These are phyloP conservation scores for Cryphonectria radicalis DNA, from an alignment of 2,329 filamentous ascomycete species.

Conservation along the genomic window DNA sequence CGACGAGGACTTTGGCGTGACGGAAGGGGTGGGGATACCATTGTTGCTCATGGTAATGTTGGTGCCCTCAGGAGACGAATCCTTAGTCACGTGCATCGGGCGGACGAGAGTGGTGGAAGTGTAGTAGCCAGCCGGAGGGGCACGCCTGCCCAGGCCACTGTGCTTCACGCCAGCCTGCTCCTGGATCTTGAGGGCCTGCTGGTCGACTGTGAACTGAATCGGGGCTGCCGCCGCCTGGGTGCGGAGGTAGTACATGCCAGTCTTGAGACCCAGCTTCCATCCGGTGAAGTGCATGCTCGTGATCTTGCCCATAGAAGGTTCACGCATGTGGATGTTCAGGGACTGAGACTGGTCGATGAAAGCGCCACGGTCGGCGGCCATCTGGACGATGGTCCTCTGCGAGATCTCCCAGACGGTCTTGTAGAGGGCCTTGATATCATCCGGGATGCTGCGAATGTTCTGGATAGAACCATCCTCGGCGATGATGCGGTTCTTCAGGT, in stretches of 20 bases:
- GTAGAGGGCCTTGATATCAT: constrained; percentile 95
- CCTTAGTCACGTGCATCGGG: constrained; percentile 66
- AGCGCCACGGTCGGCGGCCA: constrained; percentile 96
- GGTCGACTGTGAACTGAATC: constrained; percentile 98
- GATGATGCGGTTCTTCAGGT: constrained; percentile 99
- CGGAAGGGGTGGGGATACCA: constrained; percentile 70
- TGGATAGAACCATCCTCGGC: constrained; percentile 94
- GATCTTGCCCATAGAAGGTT: constrained; percentile 99
- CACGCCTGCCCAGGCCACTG: constrained; percentile 70
- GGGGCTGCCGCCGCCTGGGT: constrained; percentile 96
- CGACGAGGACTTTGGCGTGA: constrained; percentile 62
- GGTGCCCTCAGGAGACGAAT: constrained; percentile 45
- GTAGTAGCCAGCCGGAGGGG: constrained; percentile 59
- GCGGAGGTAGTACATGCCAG: constrained; percentile 99
- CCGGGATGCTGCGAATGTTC: constrained; percentile 94
- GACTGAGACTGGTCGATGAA: constrained; percentile 99
- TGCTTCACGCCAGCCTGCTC: constrained; percentile 77
- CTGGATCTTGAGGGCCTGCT: constrained; percentile 86
- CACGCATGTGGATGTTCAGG: constrained; percentile 99
- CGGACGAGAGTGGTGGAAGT: constrained; percentile 67
- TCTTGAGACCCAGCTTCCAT: constrained; percentile 99
- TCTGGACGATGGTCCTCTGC: constrained; percentile 92
- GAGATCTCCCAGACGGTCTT: constrained; percentile 99
- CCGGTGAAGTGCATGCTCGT: constrained; percentile 99
- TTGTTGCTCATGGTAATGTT: constrained; percentile 45